phyloP scores from a whole-genome alignment of 2,329 filamentous ascomycete species.

The Phaeosphaeriaceae sp. region DNA sequence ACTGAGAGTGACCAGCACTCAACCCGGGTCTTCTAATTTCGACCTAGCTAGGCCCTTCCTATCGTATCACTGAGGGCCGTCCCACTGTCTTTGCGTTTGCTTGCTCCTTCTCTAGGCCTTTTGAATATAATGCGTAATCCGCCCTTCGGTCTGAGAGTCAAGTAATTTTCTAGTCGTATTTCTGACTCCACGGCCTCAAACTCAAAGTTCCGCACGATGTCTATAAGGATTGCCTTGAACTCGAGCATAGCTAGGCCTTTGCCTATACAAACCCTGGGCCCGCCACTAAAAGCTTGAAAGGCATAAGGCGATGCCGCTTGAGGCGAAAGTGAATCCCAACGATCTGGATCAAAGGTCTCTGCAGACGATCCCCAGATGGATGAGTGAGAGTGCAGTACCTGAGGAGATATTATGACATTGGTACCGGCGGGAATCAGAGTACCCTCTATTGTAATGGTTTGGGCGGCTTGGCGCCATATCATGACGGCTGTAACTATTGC shows the following conservation, averaged over 20 bases:
- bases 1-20: too few species aligned
- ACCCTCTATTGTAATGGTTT: constrained; percentile 8
- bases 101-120: not conserved
- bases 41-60: not conserved
- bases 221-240: constrained; percentile 23
- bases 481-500: not conserved
- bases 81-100: too few species aligned
- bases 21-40: too few species aligned
- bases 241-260: constrained; percentile 26
- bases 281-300: constrained; percentile 17
- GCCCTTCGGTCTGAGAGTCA: not conserved
- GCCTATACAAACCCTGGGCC: constrained; percentile 24
- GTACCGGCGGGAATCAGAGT: constrained; percentile 11
- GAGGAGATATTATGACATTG: constrained; percentile 9
- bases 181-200: constrained; percentile 8
- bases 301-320: constrained; percentile 23
- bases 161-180: constrained; percentile 1
- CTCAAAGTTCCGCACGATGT: constrained; percentile 9
- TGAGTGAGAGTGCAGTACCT: constrained; percentile 13
- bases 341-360: constrained; percentile 10
- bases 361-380: constrained; percentile 11
- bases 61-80: not conserved
- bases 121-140: not conserved
- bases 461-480: not conserved
- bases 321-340: constrained; percentile 11